Conservation (phyloP, 306 rosid species). For the Urtica urens region DNA sequence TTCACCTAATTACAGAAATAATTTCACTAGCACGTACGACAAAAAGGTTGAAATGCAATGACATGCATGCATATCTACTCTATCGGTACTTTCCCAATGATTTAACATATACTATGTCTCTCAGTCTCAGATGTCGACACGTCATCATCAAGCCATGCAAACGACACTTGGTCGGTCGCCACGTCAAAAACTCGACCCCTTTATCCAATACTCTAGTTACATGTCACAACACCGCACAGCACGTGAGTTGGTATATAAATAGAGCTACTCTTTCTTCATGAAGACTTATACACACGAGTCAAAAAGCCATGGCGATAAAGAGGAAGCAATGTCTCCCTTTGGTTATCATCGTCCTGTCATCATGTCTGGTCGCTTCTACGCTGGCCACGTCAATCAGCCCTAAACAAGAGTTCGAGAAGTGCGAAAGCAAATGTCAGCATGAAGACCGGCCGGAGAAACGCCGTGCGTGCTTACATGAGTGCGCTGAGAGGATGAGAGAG, state of each 20-base stretch:
- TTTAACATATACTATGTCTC: not conserved
- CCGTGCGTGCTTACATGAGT: not conserved
- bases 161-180: conserved; percentile 40
- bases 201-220: conserved; percentile 18
- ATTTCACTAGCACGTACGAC: not conserved
- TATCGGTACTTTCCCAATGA: no score
- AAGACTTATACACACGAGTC: not conserved
- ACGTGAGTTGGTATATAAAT: conserved; percentile 3
- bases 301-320: conserved; percentile 9
- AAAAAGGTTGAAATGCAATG: no score
- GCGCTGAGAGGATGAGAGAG: not conserved
- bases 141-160: conserved; percentile 3
- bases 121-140: conserved; percentile 4
- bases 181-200: conserved; percentile 15
- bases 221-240: conserved; percentile 9
- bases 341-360: conserved; percentile 6
- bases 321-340: conserved; percentile 1
- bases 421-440: conserved; percentile 3
- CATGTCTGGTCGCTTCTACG: conserved; percentile 6
- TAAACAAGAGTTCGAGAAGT: conserved; percentile 3
- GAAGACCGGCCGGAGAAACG: not conserved
- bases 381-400: not conserved
- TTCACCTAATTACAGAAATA: not conserved
- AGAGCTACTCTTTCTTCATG: not conserved
- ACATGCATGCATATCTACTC: not conserved